phyloP scores from a whole-genome alignment of 2,329 filamentous ascomycete genomes.

The Colletotrichum musae region DNA sequence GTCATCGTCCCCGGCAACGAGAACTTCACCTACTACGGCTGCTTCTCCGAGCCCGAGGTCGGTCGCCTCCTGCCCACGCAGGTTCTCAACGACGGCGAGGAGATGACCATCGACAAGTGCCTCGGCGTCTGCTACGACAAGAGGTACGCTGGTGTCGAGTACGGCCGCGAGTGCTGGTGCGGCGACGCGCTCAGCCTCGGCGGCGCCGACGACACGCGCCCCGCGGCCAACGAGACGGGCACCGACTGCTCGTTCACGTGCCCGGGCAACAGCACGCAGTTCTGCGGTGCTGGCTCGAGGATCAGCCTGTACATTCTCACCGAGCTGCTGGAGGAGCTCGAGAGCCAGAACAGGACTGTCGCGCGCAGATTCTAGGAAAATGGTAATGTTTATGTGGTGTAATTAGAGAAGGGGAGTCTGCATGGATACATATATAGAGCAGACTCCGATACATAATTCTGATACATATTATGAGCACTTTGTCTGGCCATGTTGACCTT shows the following conservation, averaged over 20 bases:
- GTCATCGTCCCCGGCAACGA: slow-evolving; percentile 51
- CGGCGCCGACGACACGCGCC: slow-evolving; percentile 31
- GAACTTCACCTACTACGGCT: slow-evolving; percentile 56
- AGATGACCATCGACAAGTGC: slow-evolving; percentile 43
- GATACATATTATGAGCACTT: slow-evolving; percentile 1
- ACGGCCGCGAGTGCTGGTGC: slow-evolving; percentile 44
- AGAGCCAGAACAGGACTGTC: slow-evolving; percentile 15
- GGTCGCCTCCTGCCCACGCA: slow-evolving; percentile 51
- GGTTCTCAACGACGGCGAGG: slow-evolving; percentile 47
- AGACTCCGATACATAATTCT: slow-evolving; percentile 4
- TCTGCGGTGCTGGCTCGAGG: slow-evolving; percentile 44
- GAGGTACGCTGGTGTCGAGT: slow-evolving; percentile 43
- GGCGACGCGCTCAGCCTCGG: slow-evolving; percentile 46
- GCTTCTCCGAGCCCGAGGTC: slow-evolving; percentile 50
- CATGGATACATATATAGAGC: slow-evolving; percentile 25
- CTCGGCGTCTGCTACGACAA: slow-evolving; percentile 39
- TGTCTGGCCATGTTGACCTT: not conserved
- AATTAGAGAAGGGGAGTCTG: slow-evolving; percentile 13
- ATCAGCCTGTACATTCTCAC: slow-evolving; percentile 51
- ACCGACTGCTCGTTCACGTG: slow-evolving; percentile 41
- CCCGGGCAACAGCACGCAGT: slow-evolving; percentile 35
- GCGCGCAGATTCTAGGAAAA: not conserved
- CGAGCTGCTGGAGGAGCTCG: slow-evolving; percentile 13
- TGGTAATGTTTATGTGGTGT: slow-evolving; percentile 9
- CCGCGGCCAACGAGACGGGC: slow-evolving; percentile 39